Percentiles rank a stretch among this genome's conserved stretches.
Evolutionary conservation across 2,329 filamentous ascomycete species (phyloP).

Genomic region (Scolecobasidium constrictum): DNA sequence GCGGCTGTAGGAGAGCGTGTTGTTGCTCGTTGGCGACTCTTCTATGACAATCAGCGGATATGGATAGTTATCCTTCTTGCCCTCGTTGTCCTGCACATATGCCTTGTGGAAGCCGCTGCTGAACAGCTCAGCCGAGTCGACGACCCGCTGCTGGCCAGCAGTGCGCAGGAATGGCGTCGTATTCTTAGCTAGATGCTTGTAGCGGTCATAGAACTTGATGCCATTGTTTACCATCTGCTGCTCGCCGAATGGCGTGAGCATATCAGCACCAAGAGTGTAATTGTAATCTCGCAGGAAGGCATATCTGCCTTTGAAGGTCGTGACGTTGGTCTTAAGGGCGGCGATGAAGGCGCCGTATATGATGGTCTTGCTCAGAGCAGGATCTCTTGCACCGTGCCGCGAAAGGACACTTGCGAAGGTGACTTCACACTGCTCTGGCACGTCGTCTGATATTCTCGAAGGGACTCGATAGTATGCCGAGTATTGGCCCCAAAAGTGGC

Average conservation of each 20-base stretch:
- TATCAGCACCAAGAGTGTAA: conserved; percentile 60
- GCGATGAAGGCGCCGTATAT: conserved; percentile 54
- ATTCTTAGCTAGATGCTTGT: conserved; percentile 48
- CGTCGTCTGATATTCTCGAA: conserved; percentile 48
- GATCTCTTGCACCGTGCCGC: conserved; percentile 75
- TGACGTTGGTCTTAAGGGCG: conserved; percentile 49
- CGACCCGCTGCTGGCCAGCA: conserved; percentile 58
- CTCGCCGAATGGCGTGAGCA: conserved; percentile 58
- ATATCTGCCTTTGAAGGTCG: conserved; percentile 49
- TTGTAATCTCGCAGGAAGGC: conserved; percentile 61
- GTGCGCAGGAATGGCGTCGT: conserved; percentile 61
- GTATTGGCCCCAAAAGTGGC: conserved; percentile 76
- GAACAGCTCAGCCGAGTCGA: conserved; percentile 67
- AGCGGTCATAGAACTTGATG: conserved; percentile 63
- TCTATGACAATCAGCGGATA: conserved; percentile 56
- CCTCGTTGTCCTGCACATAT: conserved; percentile 21
- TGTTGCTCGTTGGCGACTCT: conserved; percentile 59
- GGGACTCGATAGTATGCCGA: conserved; percentile 71
- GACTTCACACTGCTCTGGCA: conserved; percentile 59
- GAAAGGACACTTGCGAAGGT: conserved; percentile 76
- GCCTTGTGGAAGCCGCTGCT: conserved; percentile 59
- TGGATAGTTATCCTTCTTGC: conserved; percentile 31
- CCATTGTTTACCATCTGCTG: conserved; percentile 66
- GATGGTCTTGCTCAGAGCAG: conserved; percentile 56
- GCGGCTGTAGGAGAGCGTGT: conserved; percentile 65